These are phyloP conservation scores for Drechslerella stenobrocha DNA, from an alignment of 2,329 filamentous ascomycete species.

Conservation along the genomic window DNA sequence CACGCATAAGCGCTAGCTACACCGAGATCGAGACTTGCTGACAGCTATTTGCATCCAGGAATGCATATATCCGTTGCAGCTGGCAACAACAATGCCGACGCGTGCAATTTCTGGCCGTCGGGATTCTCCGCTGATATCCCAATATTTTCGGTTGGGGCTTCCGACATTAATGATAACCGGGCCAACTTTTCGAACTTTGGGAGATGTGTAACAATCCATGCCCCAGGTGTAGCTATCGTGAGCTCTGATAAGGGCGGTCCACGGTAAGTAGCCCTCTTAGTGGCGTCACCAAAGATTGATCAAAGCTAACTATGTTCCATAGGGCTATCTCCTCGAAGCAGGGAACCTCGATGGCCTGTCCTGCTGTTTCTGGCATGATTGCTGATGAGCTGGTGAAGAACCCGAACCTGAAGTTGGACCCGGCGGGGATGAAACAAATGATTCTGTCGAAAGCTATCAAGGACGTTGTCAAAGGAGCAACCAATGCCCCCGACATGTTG, in stretches of 20 bases:
- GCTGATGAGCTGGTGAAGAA: conserved; percentile 51
- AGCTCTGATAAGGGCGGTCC: conserved; percentile 57
- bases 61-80: conserved; percentile 58
- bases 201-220: conserved; percentile 63
- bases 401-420: conserved; percentile 45
- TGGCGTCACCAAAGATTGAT: too few species aligned
- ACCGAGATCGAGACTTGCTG: not conserved
- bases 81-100: conserved; percentile 55
- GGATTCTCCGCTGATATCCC: conserved; percentile 55
- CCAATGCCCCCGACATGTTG: conserved; percentile 37
- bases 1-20: not conserved
- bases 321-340: conserved; percentile 59
- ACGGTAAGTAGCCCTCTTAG: conserved; percentile 20
- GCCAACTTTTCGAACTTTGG: conserved; percentile 59
- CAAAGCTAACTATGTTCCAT: conserved; percentile 48
- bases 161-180: conserved; percentile 54
- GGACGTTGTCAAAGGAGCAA: conserved; percentile 19
- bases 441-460: conserved; percentile 28
- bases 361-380: conserved; percentile 54
- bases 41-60: not conserved
- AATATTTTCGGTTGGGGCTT: conserved; percentile 57
- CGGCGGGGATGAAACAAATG: conserved; percentile 49
- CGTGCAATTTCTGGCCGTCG: conserved; percentile 54
- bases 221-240: conserved; percentile 62
- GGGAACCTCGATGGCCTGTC: conserved; percentile 61